Base-by-base conservation (phyloP, 164 flowering plant species). In the Litsea cubeba region DNA sequence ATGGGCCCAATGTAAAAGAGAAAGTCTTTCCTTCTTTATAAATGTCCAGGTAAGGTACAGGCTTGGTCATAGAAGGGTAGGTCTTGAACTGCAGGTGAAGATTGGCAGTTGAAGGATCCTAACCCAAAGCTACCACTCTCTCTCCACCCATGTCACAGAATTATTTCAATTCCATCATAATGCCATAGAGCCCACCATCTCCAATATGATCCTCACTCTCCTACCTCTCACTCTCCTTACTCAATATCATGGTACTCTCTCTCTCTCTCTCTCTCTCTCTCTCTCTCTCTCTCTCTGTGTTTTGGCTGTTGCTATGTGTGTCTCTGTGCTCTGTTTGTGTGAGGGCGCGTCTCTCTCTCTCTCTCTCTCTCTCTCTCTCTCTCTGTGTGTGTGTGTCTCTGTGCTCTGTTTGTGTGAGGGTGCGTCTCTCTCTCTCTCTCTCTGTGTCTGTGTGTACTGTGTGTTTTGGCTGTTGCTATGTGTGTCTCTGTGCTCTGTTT, bases 171-270 rank as follows among this genome's bases (percentile, higher is more conserved):
- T 40, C 46, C 46, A 40, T 40, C 71, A 17, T 40, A 28, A 28
- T 66, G 49, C 49, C 69, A 17, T 6, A 28, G 15, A 8, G 32
- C 66, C 12, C 10, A 65, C 8, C 18, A 14, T 40, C 49, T 50
- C 68, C 72, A 50, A 26, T 60, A 72, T 68, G 60, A 74, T 49
- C 40, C 72, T 22, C 60, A 63, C 62, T 58, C 46, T 54, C 74
- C 71, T 69, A 30, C 18, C 14, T 68, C 51, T 40, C 46, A 40
- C 11, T 7, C 46, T 40, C 46, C 46, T 40, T 8, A 40, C 46
- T 40, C 46, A 40, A 40, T 40, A 64, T 72, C 79, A 81, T 81
- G 84, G 86, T 81, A 80, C 12, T 63, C 74, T 54, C 7, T 18
- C 65, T 62, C 63, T 64, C 20, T 65, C 62, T 35, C 71, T 50